A percentile compares a stretch with the other conserved stretches of the same genome.
Evolutionary conservation across 805 yeast genomes (phyloP).

Genomic region (Hanseniaspora jakobsenii): DNA sequence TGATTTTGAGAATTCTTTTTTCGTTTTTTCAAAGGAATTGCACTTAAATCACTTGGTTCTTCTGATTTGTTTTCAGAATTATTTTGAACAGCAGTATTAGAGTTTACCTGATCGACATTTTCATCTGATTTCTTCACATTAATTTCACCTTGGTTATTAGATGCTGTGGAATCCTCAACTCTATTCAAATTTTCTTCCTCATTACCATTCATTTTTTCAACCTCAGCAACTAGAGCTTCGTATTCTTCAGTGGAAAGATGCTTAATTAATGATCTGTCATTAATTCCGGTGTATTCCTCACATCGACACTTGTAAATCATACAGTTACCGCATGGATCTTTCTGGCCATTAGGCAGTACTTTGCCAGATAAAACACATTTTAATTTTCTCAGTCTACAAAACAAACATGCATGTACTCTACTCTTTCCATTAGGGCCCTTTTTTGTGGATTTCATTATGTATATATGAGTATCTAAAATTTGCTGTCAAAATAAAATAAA

Average conservation of each 20-base stretch:
- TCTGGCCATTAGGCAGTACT: constrained; percentile 1
- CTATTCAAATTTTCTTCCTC: no score
- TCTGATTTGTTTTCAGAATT: no score
- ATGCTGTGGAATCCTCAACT: no score
- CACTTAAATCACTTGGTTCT: no score
- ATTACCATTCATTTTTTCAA: neutral
- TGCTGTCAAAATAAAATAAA: no score
- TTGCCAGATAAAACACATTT: constrained; percentile 5
- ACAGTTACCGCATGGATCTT: constrained; percentile 13
- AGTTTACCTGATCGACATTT: no score
- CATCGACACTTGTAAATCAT: constrained; percentile 12
- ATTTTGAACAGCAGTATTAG: no score
- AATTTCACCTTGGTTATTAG: neutral
- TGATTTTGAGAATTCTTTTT: no score
- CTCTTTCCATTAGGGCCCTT: neutral
- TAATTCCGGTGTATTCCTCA: neutral
- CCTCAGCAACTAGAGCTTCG: neutral
- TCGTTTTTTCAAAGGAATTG: no score
- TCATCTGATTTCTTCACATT: neutral
- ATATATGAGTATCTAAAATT: no score
- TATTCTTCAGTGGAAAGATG: neutral
- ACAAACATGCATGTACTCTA: constrained; percentile 8
- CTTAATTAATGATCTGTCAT: constrained; percentile 5
- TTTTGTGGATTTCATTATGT: no score
- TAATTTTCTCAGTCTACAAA: constrained; percentile 13